Base-by-base conservation (phyloP, 129 eudicot species). In the Saussurea involucrata region DNA sequence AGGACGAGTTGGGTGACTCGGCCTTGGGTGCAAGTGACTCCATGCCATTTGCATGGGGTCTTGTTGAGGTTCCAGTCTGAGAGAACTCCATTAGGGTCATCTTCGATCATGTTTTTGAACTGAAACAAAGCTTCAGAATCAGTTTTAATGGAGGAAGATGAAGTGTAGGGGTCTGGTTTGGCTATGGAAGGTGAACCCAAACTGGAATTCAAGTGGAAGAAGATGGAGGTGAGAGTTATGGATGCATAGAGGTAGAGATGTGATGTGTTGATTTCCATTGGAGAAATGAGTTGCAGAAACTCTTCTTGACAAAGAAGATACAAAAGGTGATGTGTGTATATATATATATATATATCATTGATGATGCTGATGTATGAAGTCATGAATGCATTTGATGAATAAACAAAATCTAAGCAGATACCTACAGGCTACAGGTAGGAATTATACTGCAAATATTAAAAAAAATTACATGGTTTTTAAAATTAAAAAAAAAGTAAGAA, bases 1-100 rank as follows among this genome's bases (percentile, higher is more conserved):
- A 93, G 90, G 82, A 88, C 98, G 24, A 93, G 85, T 70, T 85
- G 72, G 15, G 92, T 72, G 20, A 86, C 97, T 66, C 98, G 84
- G 9, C 82, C 84, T 6, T 80, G 76, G 12, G 66, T 82, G 83
- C 98, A 93, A 20, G 88, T 85, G 69, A 93, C 83, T 24, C 98
- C 98, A 28, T 84, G 49, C 96, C 96, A 93, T 53, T 76, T 85
- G 87, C 98, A 93, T 60, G 92, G 81, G 40, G 82, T 82, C 67
- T 72, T 82, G 37, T 53, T 82, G 53, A 69, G 82, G 68, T 87
- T 72, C 98, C 98, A 93, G 20, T 55, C 84, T 21, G 94, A 85
- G 15, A 90, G 68, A 13, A 83, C 89, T 63, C 81, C 90, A 32
- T 72, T 75, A 0, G 97, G 91, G 80, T 90, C 92, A 29, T 79